Evolutionary conservation across 1,139 yeast species (phyloP), one percentile per base, ranked within the genome.

Genomic region (Suhomyces kunorum): DNA sequence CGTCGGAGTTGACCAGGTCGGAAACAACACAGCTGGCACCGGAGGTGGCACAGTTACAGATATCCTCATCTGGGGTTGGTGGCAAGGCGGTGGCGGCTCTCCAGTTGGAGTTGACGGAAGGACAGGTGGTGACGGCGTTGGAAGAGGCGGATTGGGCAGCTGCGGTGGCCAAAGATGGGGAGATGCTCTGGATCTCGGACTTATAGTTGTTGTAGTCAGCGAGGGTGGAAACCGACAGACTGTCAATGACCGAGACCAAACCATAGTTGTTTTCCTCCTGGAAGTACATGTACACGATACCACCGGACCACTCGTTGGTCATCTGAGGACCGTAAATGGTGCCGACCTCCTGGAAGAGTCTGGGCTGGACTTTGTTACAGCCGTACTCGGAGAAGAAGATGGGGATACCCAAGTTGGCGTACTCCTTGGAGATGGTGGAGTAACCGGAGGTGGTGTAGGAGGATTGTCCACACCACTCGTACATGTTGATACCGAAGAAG

Each of bases 401-500:
- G 37, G 98, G 97, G 42, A 88, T 71, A 22, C 94, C 81, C 58
- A 83, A 64, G 63, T 83, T 78, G 39, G 72, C 49, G 64, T 86
- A 87, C 51, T 85, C 87, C 34, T 72, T 66, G 32, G 96, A 87
- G 67, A 90, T 80, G 48, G 71, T 81, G 49, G 70, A 63, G 69
- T 84, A 89, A 51, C 96, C 96, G 34, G 95, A 86, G 12, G 59
- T 48, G 35, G 64, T 48, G 70, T 73, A 88, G 43, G 79, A 62
- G 19, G 92, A 79, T 32, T 65, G 54, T 51, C 96, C 96, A 76
- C 97, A 89, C 96, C 96, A 89, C 71, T 86, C 94, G 74, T 89
- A 89, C 88, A 86, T 86, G 78, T 89, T 89, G 58, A 88, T 82
- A 71, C 96, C 96, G 63, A 86, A 88, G 72, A 89, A 87, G 65